A percentile compares a stretch with the other conserved stretches of the same genome.
Evolutionary conservation across 2,329 filamentous ascomycete genomes (phyloP).

Genomic region (Rhexocercosporidium sp.): DNA sequence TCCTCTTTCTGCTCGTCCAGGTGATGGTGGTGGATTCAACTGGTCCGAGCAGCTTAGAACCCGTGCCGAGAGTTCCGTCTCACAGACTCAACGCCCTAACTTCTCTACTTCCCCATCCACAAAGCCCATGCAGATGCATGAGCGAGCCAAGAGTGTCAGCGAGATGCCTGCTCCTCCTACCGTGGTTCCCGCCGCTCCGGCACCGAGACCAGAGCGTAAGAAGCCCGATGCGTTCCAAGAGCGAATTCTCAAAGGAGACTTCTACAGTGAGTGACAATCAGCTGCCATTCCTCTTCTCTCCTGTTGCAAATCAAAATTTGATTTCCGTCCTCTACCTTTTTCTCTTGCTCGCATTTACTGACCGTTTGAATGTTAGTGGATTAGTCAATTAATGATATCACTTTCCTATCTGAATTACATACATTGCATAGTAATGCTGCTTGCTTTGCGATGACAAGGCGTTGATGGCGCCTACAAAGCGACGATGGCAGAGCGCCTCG

Average conservation of each 20-base stretch:
- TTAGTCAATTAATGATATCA: conserved; percentile 22
- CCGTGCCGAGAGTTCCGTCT: conserved; percentile 81
- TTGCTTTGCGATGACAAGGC: conserved; percentile 10
- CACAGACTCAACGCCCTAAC: conserved; percentile 57
- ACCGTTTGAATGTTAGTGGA: conserved; percentile 8
- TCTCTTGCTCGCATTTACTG: neutral
- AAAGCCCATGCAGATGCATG: conserved; percentile 51
- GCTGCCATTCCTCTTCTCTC: neutral
- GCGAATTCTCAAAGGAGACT: conserved; percentile 95
- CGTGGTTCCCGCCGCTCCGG: conserved; percentile 50
- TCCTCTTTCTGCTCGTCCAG: conserved; percentile 63
- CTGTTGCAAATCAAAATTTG: neutral
- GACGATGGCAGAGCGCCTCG: conserved; percentile 24
- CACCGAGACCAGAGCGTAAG: conserved; percentile 48
- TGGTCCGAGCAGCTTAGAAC: conserved; percentile 95
- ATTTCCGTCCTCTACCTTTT: too few species aligned
- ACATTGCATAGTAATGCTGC: neutral
- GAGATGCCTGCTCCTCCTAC: conserved; percentile 63
- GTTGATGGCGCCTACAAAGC: conserved; percentile 14
- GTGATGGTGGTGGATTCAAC: conserved; percentile 87
- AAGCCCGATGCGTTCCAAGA: conserved; percentile 97
- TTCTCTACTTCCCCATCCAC: conserved; percentile 54
- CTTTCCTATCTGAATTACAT: conserved; percentile 16
- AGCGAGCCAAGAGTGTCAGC: conserved; percentile 72
- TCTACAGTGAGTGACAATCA: conserved; percentile 85